Percentiles rank a stretch among this genome's conserved stretches.
These are phyloP conservation scores for Lepidium africanum DNA, from an alignment of 345 rosid genomes.

Conservation along the genomic window DNA sequence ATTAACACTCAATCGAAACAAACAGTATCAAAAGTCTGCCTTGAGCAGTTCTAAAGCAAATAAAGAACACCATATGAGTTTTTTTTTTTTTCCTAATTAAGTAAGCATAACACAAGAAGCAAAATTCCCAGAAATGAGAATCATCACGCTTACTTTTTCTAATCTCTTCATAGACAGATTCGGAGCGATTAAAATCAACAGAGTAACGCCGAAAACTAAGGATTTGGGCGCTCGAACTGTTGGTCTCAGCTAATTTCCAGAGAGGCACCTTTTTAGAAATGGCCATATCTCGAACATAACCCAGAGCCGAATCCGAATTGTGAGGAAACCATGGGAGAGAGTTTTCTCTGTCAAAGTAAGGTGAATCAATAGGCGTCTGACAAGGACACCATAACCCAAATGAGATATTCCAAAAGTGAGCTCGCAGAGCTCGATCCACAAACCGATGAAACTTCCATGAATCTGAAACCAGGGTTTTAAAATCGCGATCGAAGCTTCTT, in stretches of 20 bases:
- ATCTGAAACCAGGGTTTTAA: neutral
- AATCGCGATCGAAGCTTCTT: slow-evolving; percentile 22
- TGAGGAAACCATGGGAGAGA: slow-evolving; percentile 4
- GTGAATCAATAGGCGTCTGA: slow-evolving; percentile 15
- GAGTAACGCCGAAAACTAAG: slow-evolving; percentile 24
- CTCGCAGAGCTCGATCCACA: slow-evolving; percentile 20
- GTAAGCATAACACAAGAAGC: neutral
- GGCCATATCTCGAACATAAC: slow-evolving; percentile 14
- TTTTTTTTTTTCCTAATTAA: neutral
- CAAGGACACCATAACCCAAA: slow-evolving; percentile 26
- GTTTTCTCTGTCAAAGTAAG: neutral
- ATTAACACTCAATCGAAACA: neutral
- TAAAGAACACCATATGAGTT: neutral
- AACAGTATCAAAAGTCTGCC: neutral
- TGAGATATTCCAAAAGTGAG: slow-evolving; percentile 28
- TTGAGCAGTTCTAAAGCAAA: neutral
- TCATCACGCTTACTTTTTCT: slow-evolving; percentile 7
- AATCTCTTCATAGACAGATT: slow-evolving; percentile 5
- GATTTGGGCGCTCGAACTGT: slow-evolving; percentile 16
- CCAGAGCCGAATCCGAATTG: neutral
- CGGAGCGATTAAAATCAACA: slow-evolving; percentile 2
- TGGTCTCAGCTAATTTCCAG: slow-evolving; percentile 21
- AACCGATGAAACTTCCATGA: slow-evolving; percentile 1
- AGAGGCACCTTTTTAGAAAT: slow-evolving; percentile 7
- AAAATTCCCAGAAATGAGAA: neutral